Evolutionary conservation across 768 basidiomycete genomes (phyloP), one percentile per base, ranked within the genome.

Genomic region (Royoungia palumana): DNA sequence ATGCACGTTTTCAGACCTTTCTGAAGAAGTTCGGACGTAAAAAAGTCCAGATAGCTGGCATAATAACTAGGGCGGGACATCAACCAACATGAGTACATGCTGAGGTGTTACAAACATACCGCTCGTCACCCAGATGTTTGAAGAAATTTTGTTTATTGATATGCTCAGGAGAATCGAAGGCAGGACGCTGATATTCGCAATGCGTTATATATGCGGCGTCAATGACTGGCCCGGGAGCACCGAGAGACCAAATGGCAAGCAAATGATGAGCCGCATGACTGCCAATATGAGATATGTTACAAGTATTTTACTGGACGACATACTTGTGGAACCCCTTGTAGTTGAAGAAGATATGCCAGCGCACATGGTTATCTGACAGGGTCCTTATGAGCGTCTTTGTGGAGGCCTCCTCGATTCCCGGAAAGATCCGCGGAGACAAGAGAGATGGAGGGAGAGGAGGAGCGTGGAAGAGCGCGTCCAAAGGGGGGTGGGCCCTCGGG

Each of bases 261-360:
- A 78, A 54, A 21, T 78, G 80, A 54, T 87, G 83, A 5, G 78
- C 68, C 28, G 76, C 66, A 66, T 87, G 85, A 47, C 79, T 80
- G 28, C 28, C 28, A 5, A 2, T 28, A 9, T 43, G 41, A 22
- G 49, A 6, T 4, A 42, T 73, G 39, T 53, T 50, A 54, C 45
- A 19, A 47, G 20, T 4, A 50, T 2, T 25, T 16, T 47, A 30
- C 22, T 39, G 36, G 17, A 14, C 30, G 3, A 56, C 64, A 36
- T 57, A 68, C 63, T 66, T 68, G 55, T 67, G 67, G 53, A 66
- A 65, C 1, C 64, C 59, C 24, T 53, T 61, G 30, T 64, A 56
- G 48, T 81, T 76, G 63, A 81, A 79, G 59, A 78, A 83, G 14
- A 76, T 65, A 57, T 83, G 80, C 67, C 73, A 73, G n/a, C 70